A percentile compares a stretch with the other conserved stretches of the same genome.
phyloP scores from a whole-genome alignment of 2,329 filamentous ascomycete genomes.

The Podosphaera fusca region DNA sequence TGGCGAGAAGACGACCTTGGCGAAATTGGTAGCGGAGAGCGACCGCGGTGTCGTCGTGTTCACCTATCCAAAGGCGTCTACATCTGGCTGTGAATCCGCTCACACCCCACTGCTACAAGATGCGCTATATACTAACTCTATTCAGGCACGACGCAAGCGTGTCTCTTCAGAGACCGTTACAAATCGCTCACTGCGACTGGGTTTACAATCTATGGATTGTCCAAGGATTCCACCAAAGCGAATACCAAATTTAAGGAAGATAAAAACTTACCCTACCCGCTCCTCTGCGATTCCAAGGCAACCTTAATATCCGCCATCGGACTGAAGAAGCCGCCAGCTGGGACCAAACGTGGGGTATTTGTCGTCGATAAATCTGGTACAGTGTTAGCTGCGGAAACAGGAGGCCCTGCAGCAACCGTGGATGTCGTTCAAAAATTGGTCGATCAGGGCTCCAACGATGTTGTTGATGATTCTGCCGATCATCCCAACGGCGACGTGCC shows the following conservation, averaged over 20 bases:
- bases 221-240: slow-evolving; percentile 65
- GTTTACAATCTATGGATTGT: slow-evolving; percentile 74
- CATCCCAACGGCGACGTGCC: no score
- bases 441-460: slow-evolving; percentile 5
- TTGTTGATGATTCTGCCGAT: no score
- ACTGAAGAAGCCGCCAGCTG: slow-evolving; percentile 63
- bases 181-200: slow-evolving; percentile 52
- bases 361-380: slow-evolving; percentile 65
- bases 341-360: slow-evolving; percentile 71
- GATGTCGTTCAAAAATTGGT: slow-evolving; percentile 54
- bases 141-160: slow-evolving; percentile 80
- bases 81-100: slow-evolving; percentile 60
- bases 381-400: slow-evolving; percentile 50
- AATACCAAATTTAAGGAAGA: slow-evolving; percentile 87
- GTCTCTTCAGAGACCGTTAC: slow-evolving; percentile 78
- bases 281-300: slow-evolving; percentile 60
- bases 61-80: slow-evolving; percentile 87
- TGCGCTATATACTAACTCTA: neutral
- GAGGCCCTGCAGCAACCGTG: slow-evolving; percentile 56
- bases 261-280: slow-evolving; percentile 67
- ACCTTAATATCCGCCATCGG: slow-evolving; percentile 68
- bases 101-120: neutral
- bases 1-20: slow-evolving; percentile 55
- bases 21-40: slow-evolving; percentile 61
- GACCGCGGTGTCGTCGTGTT: slow-evolving; percentile 74